Conservation (phyloP, 2,329 filamentous ascomycete species). For the Eutypella sp. region DNA sequence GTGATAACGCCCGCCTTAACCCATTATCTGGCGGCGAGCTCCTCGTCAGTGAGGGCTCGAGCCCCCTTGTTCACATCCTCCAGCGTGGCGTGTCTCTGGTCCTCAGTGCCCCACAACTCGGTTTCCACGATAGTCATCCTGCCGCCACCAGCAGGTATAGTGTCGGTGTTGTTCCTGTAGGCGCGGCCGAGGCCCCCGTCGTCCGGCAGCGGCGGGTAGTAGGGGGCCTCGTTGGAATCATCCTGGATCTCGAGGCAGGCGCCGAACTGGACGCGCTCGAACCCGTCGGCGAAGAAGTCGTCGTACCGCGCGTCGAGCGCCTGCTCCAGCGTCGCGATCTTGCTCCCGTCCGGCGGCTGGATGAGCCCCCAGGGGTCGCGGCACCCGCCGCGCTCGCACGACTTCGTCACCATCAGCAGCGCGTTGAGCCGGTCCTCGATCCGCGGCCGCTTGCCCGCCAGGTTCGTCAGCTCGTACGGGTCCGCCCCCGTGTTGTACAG, state of each 20-base stretch:
- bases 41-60: constrained; percentile 11
- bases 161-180: constrained; percentile 10
- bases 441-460: neutral
- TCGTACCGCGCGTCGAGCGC: constrained; percentile 15
- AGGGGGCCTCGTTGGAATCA: constrained; percentile 15
- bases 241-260: constrained; percentile 13
- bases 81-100: constrained; percentile 12
- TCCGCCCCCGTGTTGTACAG: constrained; percentile 42
- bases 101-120: constrained; percentile 12
- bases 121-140: constrained; percentile 7
- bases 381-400: constrained; percentile 12
- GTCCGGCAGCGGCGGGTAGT: constrained; percentile 11
- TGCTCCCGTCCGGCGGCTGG: constrained; percentile 4
- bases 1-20: too few relatives aligned
- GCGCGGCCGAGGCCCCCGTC: constrained; percentile 10
- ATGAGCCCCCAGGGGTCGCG: constrained; percentile 13
- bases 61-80: constrained; percentile 6
- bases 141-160: constrained; percentile 8
- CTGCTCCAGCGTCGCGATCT: constrained; percentile 12
- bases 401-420: constrained; percentile 16
- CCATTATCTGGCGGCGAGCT: constrained; percentile 9
- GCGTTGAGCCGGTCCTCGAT: constrained; percentile 14
- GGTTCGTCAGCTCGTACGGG: constrained; percentile 10
- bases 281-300: constrained; percentile 10
- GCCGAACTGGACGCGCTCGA: constrained; percentile 14